Base-by-base conservation (phyloP, 495 filamentous ascomycete genomes). In the Trichoderma gamsii region DNA sequence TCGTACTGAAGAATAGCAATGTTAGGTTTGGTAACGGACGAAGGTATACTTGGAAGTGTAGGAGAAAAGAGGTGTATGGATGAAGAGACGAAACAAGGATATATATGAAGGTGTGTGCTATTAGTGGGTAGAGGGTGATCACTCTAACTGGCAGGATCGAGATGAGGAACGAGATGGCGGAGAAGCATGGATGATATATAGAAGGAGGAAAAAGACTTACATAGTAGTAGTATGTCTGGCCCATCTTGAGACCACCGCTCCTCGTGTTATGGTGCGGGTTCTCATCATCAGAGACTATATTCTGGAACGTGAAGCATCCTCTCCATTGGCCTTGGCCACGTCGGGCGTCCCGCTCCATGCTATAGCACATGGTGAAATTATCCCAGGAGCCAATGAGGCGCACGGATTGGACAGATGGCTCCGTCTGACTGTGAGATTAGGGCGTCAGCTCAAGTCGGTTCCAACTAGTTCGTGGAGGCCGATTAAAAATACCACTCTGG, bases 221-320 rank as follows among this genome's bases (percentile, higher is more conserved):
- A 79, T 93, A 96, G 80, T 96, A 97, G 85, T 93, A 96, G 78
- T 97, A 97, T 11, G 87, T 92, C n/a, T 87, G 87, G 35, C 92
- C 93, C 90, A 95, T 95, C 76, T 90, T 95, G 67, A 97, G 82
- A 27, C 89, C 93, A 38, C 92, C 93, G 41, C 84, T 83, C 67
- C 92, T 86, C 72, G 86, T 87, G 52, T 82, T 77, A 16, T 80
- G 73, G 66, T 90, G 56, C 27, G 56, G 56, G 56, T 32, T 61
- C 56, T 32, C 84, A 25, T 92, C 92, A 75, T 97, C 93, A 70
- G 88, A 91, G 68, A 90, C 86, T 71, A 95, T 96, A 73, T 94
- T 87, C 69, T 89, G 84, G 76, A 95, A 96, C 5, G 85, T 84
- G 76, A 92, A 88, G 73, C 92, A 96, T 66, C 93, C 93, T 68